Evolutionary conservation across 441 rosid species (phyloP), one percentile per base, ranked within the genome.

Genomic region (Populus hybrid): DNA sequence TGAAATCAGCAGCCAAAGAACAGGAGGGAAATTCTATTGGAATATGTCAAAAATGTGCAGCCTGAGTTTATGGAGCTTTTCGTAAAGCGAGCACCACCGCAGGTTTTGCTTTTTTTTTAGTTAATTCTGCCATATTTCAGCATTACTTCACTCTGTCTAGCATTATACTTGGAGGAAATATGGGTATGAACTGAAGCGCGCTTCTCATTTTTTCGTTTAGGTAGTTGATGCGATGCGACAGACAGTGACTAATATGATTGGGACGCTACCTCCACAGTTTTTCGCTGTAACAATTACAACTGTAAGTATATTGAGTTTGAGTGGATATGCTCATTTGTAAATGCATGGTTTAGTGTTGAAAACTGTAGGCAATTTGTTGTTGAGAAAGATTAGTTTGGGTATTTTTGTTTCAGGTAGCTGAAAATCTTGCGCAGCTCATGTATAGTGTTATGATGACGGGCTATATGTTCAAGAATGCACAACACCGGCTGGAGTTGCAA

Each of bases 361-460:
- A 61, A 63, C 28, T 63, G 66, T 26, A 9, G 50, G 35, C 7
- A 8, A 57, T 68, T 66, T 36, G 74, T 42, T 73, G 8, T 42
- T 73, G 65, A 75, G 68, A 57, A 61, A 68, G 71, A 50, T 79
- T 57, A 63, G 57, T 42, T 63, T 65, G 65, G 30, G 24, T 5
- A 76, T 77, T 68, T 21, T 80, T 79, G 73, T 78, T 84, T 77
- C 87, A 94, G 98, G 98, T 96, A 72, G 99, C 98, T 76, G 99
- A 96, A 81, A 93, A 94, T 84, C 98, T 96, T 80, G 97, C 99
- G 8, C 98, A 96, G 86, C 90, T 96, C 67, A 94, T 96, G 99
- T 93, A 92, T 83, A 92, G 99, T 20, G 91, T 96, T 42, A 82
- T 96, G 93, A 94, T 96, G 98, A 96, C 98, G 73, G 99, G 99